Percentiles rank a stretch among this genome's conserved stretches.
Evolutionary conservation across 495 filamentous ascomycete genomes (phyloP).

Genomic region (Hypoxylon trugodes): DNA sequence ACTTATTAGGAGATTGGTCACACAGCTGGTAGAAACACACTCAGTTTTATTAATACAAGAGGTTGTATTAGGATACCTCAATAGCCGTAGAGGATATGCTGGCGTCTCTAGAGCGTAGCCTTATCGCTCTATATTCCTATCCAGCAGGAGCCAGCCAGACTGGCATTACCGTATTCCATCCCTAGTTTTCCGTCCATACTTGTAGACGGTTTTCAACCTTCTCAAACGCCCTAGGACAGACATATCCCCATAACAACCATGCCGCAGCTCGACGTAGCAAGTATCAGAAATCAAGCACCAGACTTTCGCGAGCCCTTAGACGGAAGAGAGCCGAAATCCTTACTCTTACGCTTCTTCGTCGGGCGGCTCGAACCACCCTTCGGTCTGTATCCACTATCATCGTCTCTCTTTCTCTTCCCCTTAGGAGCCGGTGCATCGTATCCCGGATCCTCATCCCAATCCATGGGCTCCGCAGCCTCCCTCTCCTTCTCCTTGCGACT

Average conservation of each 20-base stretch:
- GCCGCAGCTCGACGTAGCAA: too few relatives aligned
- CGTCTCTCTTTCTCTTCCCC: slow-evolving; percentile 65
- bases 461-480: slow-evolving; percentile 48
- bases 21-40: not conserved
- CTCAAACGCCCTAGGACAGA: too few relatives aligned
- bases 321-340: slow-evolving; percentile 38
- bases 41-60: slow-evolving; percentile 1
- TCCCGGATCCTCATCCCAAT: slow-evolving; percentile 58
- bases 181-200: too few relatives aligned
- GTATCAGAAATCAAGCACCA: slow-evolving; percentile 6
- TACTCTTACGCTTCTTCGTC: slow-evolving; percentile 67
- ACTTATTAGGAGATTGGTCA: not conserved
- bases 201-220: too few relatives aligned
- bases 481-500: slow-evolving; percentile 48
- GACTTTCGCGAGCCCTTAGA: slow-evolving; percentile 39
- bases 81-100: too few relatives aligned
- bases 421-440: slow-evolving; percentile 47
- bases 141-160: slow-evolving; percentile 10
- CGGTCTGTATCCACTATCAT: slow-evolving; percentile 74
- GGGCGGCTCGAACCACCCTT: slow-evolving; percentile 69
- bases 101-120: too few relatives aligned
- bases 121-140: slow-evolving; percentile 18
- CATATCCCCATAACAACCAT: too few relatives aligned
- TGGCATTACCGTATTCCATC: not conserved
- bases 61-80: too few relatives aligned